Evolutionary conservation across 1,284 basidiomycete genomes (phyloP), one percentile per base, ranked within the genome.

Genomic region (Ustilago loliicola): DNA sequence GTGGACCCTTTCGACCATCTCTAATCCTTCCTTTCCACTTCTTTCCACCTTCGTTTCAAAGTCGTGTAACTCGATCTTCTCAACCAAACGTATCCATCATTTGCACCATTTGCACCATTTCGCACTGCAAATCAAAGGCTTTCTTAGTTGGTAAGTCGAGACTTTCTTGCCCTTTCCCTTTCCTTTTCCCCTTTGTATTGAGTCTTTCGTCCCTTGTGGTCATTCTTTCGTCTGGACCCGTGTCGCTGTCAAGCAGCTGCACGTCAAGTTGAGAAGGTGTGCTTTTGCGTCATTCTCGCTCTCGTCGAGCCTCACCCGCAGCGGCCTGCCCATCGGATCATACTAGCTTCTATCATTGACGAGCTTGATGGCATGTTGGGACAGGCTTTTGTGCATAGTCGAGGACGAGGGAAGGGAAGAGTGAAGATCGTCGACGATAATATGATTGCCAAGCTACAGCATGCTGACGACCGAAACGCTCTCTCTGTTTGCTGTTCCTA

Each of bases 1-100:
- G 11, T 13, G 21, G 25, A 47, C 47, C 57, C 53, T 48, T 61
- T 65, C 29, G 23, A 23, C 7, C 2, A 10, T 54, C 58, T 59
- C 63, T 71, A 71, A 50, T 71, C 47, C 25, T 23, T 9, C 54
- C 11, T 53, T 61, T 71, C 58, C 68, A 59, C 34, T 62, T 34
- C 59, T 61, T 71, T 58, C 63, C 59, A 61, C 62, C 29, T 53
- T 63, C 59, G 50, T 57, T 66, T 62, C 40, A n/a, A 50, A 45
- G 42, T 29, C 3, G 5, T 55, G 65, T 30, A 58, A 64, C 34
- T 42, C 25, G 0, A 13, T 29, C 36, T 30, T 25, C 30, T 25
- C 47, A 21, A 15, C 42, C 23, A 10, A 17, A 9, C 19, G 38
- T 50, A 59, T 52, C 52, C 4, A 3, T 32, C 52, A 42, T 60